Base-by-base conservation (phyloP, 805 yeast species). In the Schwanniomyces occidentalis region DNA sequence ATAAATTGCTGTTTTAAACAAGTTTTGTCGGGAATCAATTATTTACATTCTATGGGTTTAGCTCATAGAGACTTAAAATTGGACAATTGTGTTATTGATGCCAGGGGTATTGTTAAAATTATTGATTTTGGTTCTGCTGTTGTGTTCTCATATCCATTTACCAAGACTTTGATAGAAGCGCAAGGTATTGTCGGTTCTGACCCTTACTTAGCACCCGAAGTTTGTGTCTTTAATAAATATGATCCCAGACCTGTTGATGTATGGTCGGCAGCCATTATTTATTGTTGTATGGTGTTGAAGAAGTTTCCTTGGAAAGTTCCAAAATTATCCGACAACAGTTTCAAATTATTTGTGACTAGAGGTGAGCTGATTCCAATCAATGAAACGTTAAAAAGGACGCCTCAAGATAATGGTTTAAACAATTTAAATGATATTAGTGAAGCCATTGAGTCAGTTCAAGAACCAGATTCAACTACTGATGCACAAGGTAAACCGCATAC, bases 291-390 rank as follows among this genome's bases (percentile, higher is more conserved):
- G 91, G 82, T 87, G 45, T 65, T 85, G 41, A 81, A 85, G 60
- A 73, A 90, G 52, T 85, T 85, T 54, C 95, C 95, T 2, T 85
- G 95, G 95, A 85, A 85, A 56, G 85, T 82, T 2, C 95, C 95
- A 8, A 77, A 75, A 46, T 66, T 65, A 12, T 58, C 77, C 21
- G 95, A 85, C 57, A 80, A 82, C 43, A 81, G 88, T 48, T 85
- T 78, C 57, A 75, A 73, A 45, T 62, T 85, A 20, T 85, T 75
- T 51, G 75, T 80, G 31, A 48, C 50, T 32, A 42, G 61, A 38
- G 82, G 81, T 21, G 85, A 85, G 37, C 78, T 40, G 16, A 32
- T 71, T 33, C 76, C 89, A 0, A 63, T 85, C 41, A 79, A 81
- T 45, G 80, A 83, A 17, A 53, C 81, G 34, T 49, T 58, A 37